phyloP scores from a whole-genome alignment of 495 filamentous ascomycete genomes.

The Trichoderma gamsii region DNA sequence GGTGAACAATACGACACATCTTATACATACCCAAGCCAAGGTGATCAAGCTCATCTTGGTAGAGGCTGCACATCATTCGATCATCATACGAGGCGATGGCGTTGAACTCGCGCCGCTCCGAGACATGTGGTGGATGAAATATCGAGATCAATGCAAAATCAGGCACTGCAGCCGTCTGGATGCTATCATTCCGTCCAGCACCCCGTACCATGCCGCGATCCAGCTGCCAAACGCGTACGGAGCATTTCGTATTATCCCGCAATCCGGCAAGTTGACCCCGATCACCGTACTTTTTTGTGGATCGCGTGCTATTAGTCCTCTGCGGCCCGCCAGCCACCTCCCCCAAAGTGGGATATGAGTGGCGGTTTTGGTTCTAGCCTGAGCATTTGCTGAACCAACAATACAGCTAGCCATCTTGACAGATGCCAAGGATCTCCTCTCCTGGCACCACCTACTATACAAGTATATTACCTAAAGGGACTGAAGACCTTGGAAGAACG shows the following conservation, averaged over 20 bases:
- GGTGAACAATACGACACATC: no score
- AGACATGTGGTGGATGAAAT: neutral
- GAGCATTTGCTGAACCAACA: neutral
- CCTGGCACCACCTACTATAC: neutral
- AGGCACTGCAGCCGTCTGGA: no score
- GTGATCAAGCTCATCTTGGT: no score
- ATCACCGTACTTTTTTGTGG: neutral
- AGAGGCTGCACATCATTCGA: no score
- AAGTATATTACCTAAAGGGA: no score
- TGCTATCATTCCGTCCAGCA: no score
- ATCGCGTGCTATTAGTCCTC: neutral
- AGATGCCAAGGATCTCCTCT: neutral
- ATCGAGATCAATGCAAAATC: no score
- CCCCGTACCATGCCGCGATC: neutral
- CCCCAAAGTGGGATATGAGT: neutral
- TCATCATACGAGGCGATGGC: neutral
- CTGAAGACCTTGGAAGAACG: neutral
- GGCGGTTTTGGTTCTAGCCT: neutral
- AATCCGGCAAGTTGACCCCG: neutral
- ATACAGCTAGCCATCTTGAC: neutral
- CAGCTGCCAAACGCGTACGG: neutral
- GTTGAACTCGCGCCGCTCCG: neutral
- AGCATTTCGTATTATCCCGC: neutral
- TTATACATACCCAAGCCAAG: no score
- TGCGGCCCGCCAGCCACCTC: slow-evolving; percentile 4